Conservation (phyloP, 768 basidiomycete species). For the Trichaptum fuscoviolaceum region DNA sequence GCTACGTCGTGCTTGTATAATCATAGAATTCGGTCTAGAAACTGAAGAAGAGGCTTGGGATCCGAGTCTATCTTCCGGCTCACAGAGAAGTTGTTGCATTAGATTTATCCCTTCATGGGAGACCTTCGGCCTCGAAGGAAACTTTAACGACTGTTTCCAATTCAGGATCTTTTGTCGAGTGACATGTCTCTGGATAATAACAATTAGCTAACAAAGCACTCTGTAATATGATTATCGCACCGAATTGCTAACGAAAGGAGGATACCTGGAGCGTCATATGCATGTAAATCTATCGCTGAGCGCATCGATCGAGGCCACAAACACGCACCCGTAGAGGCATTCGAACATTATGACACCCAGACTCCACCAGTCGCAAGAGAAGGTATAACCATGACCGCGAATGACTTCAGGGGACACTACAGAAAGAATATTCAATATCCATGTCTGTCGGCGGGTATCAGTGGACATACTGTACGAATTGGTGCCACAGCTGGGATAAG, state of each 20-base stretch:
- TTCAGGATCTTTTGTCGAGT: slow-evolving; percentile 97
- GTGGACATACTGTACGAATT: slow-evolving; percentile 70
- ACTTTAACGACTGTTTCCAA: slow-evolving; percentile 86
- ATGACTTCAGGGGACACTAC: slow-evolving; percentile 90
- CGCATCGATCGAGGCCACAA: slow-evolving; percentile 4
- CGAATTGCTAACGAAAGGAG: slow-evolving; percentile 93
- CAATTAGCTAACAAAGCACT: slow-evolving; percentile 3
- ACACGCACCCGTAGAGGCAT: slow-evolving; percentile 80
- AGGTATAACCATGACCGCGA: slow-evolving; percentile 87
- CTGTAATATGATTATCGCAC: slow-evolving; percentile 38
- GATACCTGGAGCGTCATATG: slow-evolving; percentile 54
- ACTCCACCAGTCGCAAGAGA: slow-evolving; percentile 98
- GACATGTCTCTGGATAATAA: slow-evolving; percentile 64
- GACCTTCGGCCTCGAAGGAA: slow-evolving; percentile 78
- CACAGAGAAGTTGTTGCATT: slow-evolving; percentile 87
- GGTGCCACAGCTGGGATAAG: slow-evolving; percentile 61
- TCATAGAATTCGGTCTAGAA: slow-evolving; percentile 71
- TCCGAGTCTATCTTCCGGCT: slow-evolving; percentile 91
- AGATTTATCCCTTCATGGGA: slow-evolving; percentile 84
- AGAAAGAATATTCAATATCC: slow-evolving; percentile 11
- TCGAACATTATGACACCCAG: slow-evolving; percentile 96
- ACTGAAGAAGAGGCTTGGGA: slow-evolving; percentile 64
- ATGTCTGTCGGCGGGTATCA: background rate
- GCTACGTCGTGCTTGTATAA: slow-evolving; percentile 69
- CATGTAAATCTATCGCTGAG: background rate